Evolutionary conservation across 2,329 filamentous ascomycete genomes (phyloP).

Genomic region (Sclerotinia subarctica): DNA sequence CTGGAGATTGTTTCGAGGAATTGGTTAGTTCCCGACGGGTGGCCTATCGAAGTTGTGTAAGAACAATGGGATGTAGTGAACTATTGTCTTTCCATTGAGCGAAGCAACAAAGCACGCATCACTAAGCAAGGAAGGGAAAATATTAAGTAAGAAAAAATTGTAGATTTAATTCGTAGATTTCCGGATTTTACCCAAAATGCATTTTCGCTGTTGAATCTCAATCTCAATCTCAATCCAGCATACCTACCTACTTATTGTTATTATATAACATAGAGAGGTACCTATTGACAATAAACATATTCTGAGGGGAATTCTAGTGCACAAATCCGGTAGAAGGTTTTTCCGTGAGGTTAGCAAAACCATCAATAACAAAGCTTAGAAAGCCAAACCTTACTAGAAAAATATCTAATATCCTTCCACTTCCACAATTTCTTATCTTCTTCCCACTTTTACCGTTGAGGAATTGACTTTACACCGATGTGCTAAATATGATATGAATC

Average conservation of each 20-base stretch:
- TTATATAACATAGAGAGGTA: no score
- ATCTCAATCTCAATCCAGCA: neutral
- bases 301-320: neutral
- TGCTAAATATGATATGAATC: neutral
- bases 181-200: neutral
- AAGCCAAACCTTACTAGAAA: neutral
- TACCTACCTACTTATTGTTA: neutral
- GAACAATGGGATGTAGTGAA: constrained; percentile 6
- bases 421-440: constrained; percentile 3
- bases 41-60: neutral
- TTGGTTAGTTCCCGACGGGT: neutral
- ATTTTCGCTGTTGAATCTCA: neutral
- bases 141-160: neutral
- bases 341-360: neutral
- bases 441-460: neutral
- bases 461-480: neutral
- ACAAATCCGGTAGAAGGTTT: neutral
- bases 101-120: neutral
- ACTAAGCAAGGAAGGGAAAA: neutral
- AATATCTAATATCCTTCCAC: neutral
- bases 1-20: neutral
- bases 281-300: no score
- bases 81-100: neutral
- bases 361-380: neutral
- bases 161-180: neutral